A percentile compares a stretch with the other conserved stretches of the same genome.
Conservation (phyloP, 305 asterid genomes). For the Galium porrigens region DNA sequence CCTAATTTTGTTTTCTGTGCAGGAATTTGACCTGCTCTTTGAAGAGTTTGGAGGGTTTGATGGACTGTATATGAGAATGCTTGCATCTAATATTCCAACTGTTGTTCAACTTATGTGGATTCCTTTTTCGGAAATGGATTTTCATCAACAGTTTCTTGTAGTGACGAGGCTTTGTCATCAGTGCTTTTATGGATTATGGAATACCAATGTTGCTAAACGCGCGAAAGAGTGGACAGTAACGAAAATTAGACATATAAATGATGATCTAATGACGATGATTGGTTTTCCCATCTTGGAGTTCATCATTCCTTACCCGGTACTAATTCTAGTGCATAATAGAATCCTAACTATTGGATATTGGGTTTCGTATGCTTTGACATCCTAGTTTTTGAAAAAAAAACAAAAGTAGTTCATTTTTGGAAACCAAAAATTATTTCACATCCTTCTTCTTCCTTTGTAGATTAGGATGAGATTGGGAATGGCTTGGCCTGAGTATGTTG, state of each 20-base stretch:
- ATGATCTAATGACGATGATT: constrained; percentile 72
- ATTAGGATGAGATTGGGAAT: constrained; percentile 66
- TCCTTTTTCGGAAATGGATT: constrained; percentile 67
- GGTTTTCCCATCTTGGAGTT: constrained; percentile 76
- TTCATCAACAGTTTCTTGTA: constrained; percentile 56
- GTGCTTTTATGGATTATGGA: constrained; percentile 58
- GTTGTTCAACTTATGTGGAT: constrained; percentile 90
- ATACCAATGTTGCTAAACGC: constrained; percentile 25
- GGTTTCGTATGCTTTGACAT: constrained; percentile 16
- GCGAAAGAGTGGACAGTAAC: constrained; percentile 37
- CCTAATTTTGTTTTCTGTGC: constrained; percentile 14
- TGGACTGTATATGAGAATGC: constrained; percentile 75
- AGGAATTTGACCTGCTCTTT: constrained; percentile 76
- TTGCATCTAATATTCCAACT: constrained; percentile 68
- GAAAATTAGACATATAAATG: constrained; percentile 37
- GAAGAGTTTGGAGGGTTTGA: constrained; percentile 93
- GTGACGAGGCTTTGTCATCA: constrained; percentile 34
- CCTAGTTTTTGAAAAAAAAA: not conserved
- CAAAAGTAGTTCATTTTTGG: not conserved
- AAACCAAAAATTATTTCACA: constrained; percentile 12
- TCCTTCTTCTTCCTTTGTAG: constrained; percentile 28
- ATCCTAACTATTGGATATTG: constrained; percentile 16
- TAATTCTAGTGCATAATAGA: constrained; percentile 17
- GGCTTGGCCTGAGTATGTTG: constrained; percentile 89
- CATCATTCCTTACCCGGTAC: constrained; percentile 71